A percentile compares a stretch with the other conserved stretches of the same genome.
Evolutionary conservation across 2,329 filamentous ascomycete species (phyloP).

Genomic region (Penicillium capsulatum): DNA sequence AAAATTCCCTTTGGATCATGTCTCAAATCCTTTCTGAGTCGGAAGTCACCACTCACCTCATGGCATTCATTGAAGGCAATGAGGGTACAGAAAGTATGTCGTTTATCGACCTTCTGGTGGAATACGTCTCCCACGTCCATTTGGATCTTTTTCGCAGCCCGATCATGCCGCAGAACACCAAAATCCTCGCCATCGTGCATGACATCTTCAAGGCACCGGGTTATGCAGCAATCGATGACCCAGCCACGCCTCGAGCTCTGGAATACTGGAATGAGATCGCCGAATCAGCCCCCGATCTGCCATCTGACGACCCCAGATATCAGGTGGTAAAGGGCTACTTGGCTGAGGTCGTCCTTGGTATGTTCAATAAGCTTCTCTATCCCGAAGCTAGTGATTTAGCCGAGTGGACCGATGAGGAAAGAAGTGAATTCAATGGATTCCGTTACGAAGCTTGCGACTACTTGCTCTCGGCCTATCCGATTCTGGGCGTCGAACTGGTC

Average conservation of each 20-base stretch:
- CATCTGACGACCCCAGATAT: slow-evolving; percentile 26
- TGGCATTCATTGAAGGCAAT: slow-evolving; percentile 33
- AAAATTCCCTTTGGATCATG: slow-evolving; percentile 21
- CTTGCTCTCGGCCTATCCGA: slow-evolving; percentile 41
- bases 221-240: slow-evolving; percentile 40
- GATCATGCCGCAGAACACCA: slow-evolving; percentile 30
- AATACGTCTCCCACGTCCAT: slow-evolving; percentile 32
- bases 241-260: slow-evolving; percentile 35
- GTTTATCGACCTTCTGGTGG: slow-evolving; percentile 40
- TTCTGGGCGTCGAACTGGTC: slow-evolving; percentile 42
- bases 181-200: slow-evolving; percentile 36
- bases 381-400: slow-evolving; percentile 31
- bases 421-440: slow-evolving; percentile 41
- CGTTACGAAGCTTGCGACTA: slow-evolving; percentile 46
- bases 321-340: slow-evolving; percentile 37
- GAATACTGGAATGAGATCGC: slow-evolving; percentile 44
- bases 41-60: slow-evolving; percentile 30
- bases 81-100: slow-evolving; percentile 38
- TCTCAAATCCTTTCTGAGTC: slow-evolving; percentile 34
- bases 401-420: slow-evolving; percentile 43
- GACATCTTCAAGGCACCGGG: slow-evolving; percentile 39
- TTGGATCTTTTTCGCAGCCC: slow-evolving; percentile 30
- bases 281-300: slow-evolving; percentile 35
- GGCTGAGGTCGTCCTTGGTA: slow-evolving; percentile 39
- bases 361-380: slow-evolving; percentile 43